Conservation (phyloP, 2,329 filamentous ascomycete species). For the Oidium heveae region DNA sequence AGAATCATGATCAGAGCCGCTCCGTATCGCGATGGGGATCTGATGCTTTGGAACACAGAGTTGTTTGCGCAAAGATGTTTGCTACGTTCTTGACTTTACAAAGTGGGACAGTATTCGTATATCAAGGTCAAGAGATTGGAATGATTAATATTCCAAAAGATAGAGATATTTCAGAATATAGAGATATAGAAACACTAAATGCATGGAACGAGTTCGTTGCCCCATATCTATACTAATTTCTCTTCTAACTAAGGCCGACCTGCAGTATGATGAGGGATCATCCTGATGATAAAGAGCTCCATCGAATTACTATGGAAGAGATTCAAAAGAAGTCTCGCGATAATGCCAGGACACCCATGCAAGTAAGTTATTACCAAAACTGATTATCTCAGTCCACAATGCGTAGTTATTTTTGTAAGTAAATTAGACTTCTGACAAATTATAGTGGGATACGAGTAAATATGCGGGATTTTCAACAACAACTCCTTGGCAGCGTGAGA, state of each 20-base stretch:
- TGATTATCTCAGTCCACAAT: not conserved
- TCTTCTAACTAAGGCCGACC: not conserved
- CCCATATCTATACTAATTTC: not conserved
- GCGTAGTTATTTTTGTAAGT: not conserved
- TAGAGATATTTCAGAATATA: conserved; percentile 40
- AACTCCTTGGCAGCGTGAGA: conserved; percentile 43
- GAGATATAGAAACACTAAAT: conserved; percentile 36
- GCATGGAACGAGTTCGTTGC: conserved; percentile 18
- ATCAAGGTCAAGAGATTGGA: conserved; percentile 34
- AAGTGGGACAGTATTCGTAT: conserved; percentile 30
- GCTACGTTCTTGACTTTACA: conserved; percentile 23
- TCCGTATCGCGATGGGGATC: conserved; percentile 22
- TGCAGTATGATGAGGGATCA: conserved; percentile 13
- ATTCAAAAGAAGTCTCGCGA: conserved; percentile 36
- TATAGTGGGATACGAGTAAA: conserved; percentile 30
- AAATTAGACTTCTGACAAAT: not conserved
- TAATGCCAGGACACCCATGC: conserved; percentile 46
- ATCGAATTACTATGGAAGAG: conserved; percentile 19
- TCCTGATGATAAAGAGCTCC: conserved; percentile 16
- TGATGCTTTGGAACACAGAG: conserved; percentile 18
- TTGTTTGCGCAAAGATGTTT: conserved; percentile 25
- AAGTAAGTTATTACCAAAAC: conserved; percentile 2
- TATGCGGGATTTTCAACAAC: conserved; percentile 39
- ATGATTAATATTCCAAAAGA: conserved; percentile 28
- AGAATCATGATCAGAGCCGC: conserved; percentile 31